These are phyloP conservation scores for Cercospora zeina DNA, from an alignment of 2,329 filamentous ascomycete species.

Conservation along the genomic window DNA sequence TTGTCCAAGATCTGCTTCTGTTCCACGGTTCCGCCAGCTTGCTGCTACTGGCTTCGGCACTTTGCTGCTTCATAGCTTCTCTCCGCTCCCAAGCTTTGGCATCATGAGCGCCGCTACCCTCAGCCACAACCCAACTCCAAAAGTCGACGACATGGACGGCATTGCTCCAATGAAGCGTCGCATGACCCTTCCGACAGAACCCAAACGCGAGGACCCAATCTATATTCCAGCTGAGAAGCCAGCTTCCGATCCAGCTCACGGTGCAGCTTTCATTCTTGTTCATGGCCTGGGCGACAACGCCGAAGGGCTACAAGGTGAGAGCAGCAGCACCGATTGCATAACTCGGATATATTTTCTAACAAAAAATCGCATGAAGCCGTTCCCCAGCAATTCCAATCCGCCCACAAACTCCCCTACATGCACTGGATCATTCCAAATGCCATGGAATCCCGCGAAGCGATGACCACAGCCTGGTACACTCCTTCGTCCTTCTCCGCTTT, in stretches of 20 bases:
- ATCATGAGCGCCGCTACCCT: constrained; percentile 14
- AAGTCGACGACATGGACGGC: constrained; percentile 22
- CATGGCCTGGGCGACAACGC: constrained; percentile 51
- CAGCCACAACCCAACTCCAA: constrained; percentile 15
- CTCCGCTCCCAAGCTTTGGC: not conserved
- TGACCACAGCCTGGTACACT: constrained; percentile 51
- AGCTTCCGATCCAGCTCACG: constrained; percentile 41
- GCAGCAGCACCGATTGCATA: not conserved
- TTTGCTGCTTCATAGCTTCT: not conserved
- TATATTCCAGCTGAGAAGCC: constrained; percentile 42
- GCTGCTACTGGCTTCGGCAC: not conserved
- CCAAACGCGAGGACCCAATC: constrained; percentile 40
- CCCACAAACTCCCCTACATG: constrained; percentile 51
- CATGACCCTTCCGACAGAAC: constrained; percentile 37
- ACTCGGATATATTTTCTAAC: not conserved
- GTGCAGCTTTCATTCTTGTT: constrained; percentile 50
- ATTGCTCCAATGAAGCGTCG: constrained; percentile 29
- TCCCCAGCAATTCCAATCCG: constrained; percentile 47
- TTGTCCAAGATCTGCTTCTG: constrained; percentile 10
- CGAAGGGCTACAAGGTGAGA: constrained; percentile 46
- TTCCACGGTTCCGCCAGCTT: constrained; percentile 2
- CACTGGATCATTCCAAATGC: constrained; percentile 56
- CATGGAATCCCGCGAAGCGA: constrained; percentile 48
- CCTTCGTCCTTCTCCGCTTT: constrained; percentile 43
- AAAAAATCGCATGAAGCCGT: constrained; percentile 29